Base-by-base conservation (phyloP, 2,329 filamentous ascomycete genomes). In the Hymenoscyphus linearis region DNA sequence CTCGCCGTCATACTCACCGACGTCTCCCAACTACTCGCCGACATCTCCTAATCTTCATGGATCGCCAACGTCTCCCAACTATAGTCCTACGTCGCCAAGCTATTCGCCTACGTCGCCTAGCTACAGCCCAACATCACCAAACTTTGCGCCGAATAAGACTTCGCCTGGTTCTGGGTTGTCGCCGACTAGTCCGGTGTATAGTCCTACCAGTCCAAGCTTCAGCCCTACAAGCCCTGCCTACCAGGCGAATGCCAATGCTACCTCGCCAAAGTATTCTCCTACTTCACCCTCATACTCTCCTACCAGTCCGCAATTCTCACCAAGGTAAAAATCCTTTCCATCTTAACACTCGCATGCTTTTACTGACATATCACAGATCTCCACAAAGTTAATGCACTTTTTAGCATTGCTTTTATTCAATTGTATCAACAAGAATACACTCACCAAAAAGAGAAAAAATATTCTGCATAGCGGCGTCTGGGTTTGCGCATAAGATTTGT, bases 1-100 rank as follows among this genome's bases (percentile, higher is more conserved):
- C 37, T 95, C 90, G 65, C 91, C 91, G 50, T 91, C 90, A 78
- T 87, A 86, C 72, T 91, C 88, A 58, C 88, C 89, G 2, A 88
- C 88, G 1, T 91, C 88, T 67, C 87, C 88, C 60, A 85, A 82
- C 70, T 90, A 90, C 76, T 87, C 85, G 35, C 85, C 86, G 12
- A 87, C 85, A 18, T 90, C 89, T 73, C 82, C 90, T 67, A 92
- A 89, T 88, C 88, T 65, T 53, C 67, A 67, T 57, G 58, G 52
- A 12, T 68, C 66, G 2, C 69, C 68, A 22, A 70, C 68, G n/a
- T 68, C 66, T n/a, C 70, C 70, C 40, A 67, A 64, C 9, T 71
- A 69, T 47, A 70, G 67, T 60, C 90, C 34, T 84, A 86, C 63
- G 68, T 82, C 74, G 12, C 77, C 76, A 54, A 69, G 60, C 18